Conservation (phyloP, 345 rosid species). For the Syzygium oleosum region DNA sequence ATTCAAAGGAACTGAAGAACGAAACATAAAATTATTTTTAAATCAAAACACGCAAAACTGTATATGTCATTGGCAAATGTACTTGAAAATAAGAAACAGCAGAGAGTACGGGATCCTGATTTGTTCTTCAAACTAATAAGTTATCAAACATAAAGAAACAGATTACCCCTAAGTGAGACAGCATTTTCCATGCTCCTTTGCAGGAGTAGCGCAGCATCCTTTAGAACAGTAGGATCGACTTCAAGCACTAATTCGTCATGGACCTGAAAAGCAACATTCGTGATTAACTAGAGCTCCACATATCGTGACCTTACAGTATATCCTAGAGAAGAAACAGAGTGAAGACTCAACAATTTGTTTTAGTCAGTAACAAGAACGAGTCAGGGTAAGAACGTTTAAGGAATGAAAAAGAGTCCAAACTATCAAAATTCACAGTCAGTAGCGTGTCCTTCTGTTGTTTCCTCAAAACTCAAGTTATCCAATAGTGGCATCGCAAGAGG, state of each 20-base stretch:
- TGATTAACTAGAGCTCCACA: not conserved
- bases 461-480: not conserved
- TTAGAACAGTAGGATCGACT: slow-evolving; percentile 60
- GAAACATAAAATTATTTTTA: not conserved
- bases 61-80: not conserved
- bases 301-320: not conserved
- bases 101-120: not conserved
- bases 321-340: not conserved
- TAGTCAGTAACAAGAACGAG: not conserved
- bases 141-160: not conserved
- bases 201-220: slow-evolving; percentile 67
- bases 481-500: not conserved
- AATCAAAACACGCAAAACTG: not conserved
- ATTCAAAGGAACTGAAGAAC: slow-evolving; percentile 64
- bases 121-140: not conserved
- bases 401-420: not conserved
- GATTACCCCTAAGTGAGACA: slow-evolving; percentile 53
- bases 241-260: slow-evolving; percentile 93
- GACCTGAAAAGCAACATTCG: slow-evolving; percentile 31
- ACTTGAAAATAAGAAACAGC: not conserved
- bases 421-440: not conserved
- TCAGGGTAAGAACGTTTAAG: not conserved
- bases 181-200: slow-evolving; percentile 78
- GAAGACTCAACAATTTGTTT: not conserved
- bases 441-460: not conserved